Percentiles rank a stretch among this genome's conserved stretches.
Evolutionary conservation across 2,329 filamentous ascomycete species (phyloP).

Genomic region (Trichothecium sympodiale): DNA sequence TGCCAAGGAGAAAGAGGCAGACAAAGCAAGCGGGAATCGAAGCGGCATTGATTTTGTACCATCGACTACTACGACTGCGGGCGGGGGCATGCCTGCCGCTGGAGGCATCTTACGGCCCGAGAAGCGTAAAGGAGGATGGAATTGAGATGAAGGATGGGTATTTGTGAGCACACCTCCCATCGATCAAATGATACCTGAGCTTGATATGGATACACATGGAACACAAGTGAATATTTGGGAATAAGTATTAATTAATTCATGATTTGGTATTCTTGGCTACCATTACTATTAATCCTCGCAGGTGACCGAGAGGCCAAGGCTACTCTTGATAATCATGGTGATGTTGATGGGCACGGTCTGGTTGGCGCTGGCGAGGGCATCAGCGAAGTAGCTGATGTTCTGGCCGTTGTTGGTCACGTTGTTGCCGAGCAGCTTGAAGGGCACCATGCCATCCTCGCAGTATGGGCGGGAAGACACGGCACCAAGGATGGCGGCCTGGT

Average conservation of each 20-base stretch:
- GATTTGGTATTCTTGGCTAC: too few species aligned
- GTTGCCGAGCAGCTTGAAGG: constrained; percentile 42
- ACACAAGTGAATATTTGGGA: too few species aligned
- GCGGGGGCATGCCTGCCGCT: constrained; percentile 10
- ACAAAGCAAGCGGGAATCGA: constrained; percentile 28
- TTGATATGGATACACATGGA: too few species aligned
- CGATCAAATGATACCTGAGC: too few species aligned
- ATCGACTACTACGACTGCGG: constrained; percentile 9
- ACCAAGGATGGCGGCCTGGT: constrained; percentile 35
- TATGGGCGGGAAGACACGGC: constrained; percentile 25
- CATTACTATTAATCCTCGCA: constrained; percentile 13
- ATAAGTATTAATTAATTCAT: too few species aligned
- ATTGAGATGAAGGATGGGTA: constrained; percentile 10
- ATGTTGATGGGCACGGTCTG: constrained; percentile 43
- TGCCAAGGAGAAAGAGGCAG: constrained; percentile 31
- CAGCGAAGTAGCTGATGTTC: constrained; percentile 42
- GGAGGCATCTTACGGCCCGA: constrained; percentile 16
- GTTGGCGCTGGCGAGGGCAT: constrained; percentile 39
- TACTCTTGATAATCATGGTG: constrained; percentile 26
- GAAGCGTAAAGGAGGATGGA: constrained; percentile 24
- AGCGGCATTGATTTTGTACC: constrained; percentile 39
- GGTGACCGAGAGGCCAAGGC: constrained; percentile 15
- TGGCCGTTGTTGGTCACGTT: constrained; percentile 39
- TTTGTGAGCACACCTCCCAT: too few species aligned
- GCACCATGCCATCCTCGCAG: constrained; percentile 43